Percentiles rank a stretch among this genome's conserved stretches.
phyloP scores from a whole-genome alignment of 345 rosid genomes.

The Murraya paniculata region DNA sequence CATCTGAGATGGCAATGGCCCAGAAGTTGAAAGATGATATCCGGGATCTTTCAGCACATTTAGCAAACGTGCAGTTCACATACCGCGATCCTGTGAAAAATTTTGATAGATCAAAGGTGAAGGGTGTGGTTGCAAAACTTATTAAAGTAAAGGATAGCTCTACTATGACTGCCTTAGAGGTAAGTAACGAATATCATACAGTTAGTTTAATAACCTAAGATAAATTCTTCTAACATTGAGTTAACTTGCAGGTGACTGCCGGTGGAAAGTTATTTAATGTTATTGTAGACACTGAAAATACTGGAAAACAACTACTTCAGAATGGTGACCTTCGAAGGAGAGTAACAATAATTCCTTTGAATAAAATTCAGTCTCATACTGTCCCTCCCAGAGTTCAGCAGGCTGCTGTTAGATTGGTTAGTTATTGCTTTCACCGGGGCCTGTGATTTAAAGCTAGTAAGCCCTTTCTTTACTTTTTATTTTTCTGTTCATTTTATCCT shows the following conservation, averaged over 20 bases:
- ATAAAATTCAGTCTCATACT: conserved; percentile 65
- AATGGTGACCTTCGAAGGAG: conserved; percentile 89
- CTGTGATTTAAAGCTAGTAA: background rate
- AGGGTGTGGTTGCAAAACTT: conserved; percentile 94
- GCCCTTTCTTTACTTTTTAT: background rate
- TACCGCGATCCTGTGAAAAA: conserved; percentile 81
- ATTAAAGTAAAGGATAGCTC: conserved; percentile 79
- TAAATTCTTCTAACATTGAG: conserved; percentile 17
- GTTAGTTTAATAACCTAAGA: conserved; percentile 4
- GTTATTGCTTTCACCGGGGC: conserved; percentile 25
- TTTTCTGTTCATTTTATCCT: conserved; percentile 8
- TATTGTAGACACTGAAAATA: conserved; percentile 88
- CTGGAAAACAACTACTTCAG: conserved; percentile 92
- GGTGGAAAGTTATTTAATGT: conserved; percentile 90
- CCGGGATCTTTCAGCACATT: conserved; percentile 63
- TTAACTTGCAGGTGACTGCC: conserved; percentile 70
- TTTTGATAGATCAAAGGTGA: conserved; percentile 90
- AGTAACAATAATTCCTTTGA: conserved; percentile 88
- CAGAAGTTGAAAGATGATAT: conserved; percentile 81
- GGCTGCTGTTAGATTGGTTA: conserved; percentile 74
- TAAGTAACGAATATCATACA: conserved; percentile 24
- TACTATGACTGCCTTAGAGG: conserved; percentile 95
- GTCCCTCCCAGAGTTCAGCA: conserved; percentile 67
- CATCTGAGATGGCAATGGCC: conserved; percentile 57
- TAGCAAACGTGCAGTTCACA: conserved; percentile 80